A percentile compares a stretch with the other conserved stretches of the same genome.
These are phyloP conservation scores for Ottelia alismoides DNA, from an alignment of 106 monocot species.

Conservation along the genomic window DNA sequence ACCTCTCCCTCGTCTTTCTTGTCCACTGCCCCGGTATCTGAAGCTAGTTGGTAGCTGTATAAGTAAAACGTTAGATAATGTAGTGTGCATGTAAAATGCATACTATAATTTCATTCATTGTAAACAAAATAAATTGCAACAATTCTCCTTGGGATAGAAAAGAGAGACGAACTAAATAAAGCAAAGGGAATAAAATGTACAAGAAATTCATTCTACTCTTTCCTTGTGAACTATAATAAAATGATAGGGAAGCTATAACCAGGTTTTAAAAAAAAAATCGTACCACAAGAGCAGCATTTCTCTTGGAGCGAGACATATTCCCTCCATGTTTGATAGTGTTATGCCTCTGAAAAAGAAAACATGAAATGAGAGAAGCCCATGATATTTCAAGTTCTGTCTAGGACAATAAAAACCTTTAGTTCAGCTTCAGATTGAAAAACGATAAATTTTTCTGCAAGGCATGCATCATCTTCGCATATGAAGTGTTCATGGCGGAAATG, in stretches of 20 bases:
- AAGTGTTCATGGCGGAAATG: slow-evolving; percentile 94
- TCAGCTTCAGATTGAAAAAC: slow-evolving; percentile 86
- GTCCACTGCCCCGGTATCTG: slow-evolving; percentile 50
- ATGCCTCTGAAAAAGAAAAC: slow-evolving; percentile 45
- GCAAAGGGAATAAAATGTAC: background rate
- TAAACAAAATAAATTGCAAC: background rate
- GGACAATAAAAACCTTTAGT: slow-evolving; percentile 49
- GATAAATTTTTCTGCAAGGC: slow-evolving; percentile 82
- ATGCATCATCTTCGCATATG: slow-evolving; percentile 78
- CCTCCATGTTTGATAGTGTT: slow-evolving; percentile 89
- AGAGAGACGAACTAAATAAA: background rate
- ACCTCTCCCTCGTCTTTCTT: slow-evolving; percentile 71
- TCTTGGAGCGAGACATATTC: slow-evolving; percentile 79
- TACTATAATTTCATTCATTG: background rate
- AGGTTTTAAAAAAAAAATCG: background rate
- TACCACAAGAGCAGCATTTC: slow-evolving; percentile 97
- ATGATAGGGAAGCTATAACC: background rate
- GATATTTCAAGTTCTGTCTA: background rate
- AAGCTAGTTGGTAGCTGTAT: slow-evolving; percentile 77
- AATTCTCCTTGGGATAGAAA: background rate
- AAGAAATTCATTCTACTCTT: background rate
- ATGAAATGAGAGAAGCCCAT: background rate
- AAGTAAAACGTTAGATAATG: background rate
- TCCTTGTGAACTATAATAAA: background rate
- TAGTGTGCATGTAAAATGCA: too few relatives aligned